These are phyloP conservation scores for Moesziomyces parantarcticus DNA, from an alignment of 1,284 basidiomycete genomes.

Conservation along the genomic window DNA sequence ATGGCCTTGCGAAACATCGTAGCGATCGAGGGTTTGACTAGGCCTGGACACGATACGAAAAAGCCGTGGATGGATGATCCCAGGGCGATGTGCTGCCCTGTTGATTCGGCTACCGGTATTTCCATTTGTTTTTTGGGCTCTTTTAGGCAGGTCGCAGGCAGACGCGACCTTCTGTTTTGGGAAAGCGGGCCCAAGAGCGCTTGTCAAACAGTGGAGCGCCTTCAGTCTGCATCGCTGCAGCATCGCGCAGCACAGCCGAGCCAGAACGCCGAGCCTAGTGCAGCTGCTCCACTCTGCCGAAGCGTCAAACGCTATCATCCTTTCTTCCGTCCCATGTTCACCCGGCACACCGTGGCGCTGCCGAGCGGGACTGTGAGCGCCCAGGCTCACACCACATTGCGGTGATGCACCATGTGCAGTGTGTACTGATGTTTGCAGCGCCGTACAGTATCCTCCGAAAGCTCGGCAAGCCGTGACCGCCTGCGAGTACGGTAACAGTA, in stretches of 20 bases:
- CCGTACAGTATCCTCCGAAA: neutral
- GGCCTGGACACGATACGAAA: too few species aligned
- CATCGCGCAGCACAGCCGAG: constrained; percentile 13
- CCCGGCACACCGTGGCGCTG: neutral
- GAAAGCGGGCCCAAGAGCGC: constrained; percentile 12
- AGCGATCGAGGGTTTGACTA: too few species aligned
- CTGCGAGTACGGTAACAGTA: neutral
- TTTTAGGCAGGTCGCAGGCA: too few species aligned
- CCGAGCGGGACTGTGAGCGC: constrained; percentile 8
- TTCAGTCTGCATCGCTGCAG: neutral
- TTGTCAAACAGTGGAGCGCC: constrained; percentile 11
- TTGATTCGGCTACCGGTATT: too few species aligned
- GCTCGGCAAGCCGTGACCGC: neutral
- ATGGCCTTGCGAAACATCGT: too few species aligned
- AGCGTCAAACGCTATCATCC: neutral
- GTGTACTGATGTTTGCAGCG: neutral
- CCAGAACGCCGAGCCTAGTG: constrained; percentile 18
- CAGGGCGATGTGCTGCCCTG: too few species aligned
- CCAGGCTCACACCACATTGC: neutral
- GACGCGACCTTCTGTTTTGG: constrained; percentile 9
- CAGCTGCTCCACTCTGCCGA: constrained; percentile 3
- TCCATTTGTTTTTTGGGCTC: neutral
- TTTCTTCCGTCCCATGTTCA: neutral
- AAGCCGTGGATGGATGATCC: too few species aligned
- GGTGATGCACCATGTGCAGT: neutral